These are phyloP conservation scores for Pleurotus tuoliensis DNA, from an alignment of 768 basidiomycete genomes.

Conservation along the genomic window DNA sequence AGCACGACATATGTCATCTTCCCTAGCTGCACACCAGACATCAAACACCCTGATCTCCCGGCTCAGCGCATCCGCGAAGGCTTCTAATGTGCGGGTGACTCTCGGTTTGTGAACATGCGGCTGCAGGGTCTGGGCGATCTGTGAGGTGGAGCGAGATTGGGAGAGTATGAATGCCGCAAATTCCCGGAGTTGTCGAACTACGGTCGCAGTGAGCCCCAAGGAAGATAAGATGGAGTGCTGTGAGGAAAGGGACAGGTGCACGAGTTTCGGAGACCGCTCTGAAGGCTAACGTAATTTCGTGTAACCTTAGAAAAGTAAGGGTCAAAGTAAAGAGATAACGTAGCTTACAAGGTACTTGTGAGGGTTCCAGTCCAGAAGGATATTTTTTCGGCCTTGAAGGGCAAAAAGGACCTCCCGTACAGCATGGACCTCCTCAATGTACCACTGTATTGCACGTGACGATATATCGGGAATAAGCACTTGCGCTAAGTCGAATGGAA, in stretches of 20 bases:
- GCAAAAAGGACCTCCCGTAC: slow-evolving; percentile 75
- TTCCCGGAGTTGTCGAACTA: slow-evolving; percentile 55
- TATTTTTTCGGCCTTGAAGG: slow-evolving; percentile 67
- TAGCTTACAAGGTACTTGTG: slow-evolving; percentile 27
- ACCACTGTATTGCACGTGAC: slow-evolving; percentile 39
- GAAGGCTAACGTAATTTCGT: slow-evolving; percentile 34
- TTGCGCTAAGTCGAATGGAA: neutral
- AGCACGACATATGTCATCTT: slow-evolving; percentile 65
- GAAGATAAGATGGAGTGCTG: slow-evolving; percentile 61
- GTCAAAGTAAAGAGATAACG: neutral
- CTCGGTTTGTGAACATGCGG: slow-evolving; percentile 15
- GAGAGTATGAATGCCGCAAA: slow-evolving; percentile 52
- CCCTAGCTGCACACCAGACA: slow-evolving; percentile 65
- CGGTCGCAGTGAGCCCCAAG: slow-evolving; percentile 58
- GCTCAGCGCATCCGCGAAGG: slow-evolving; percentile 75
- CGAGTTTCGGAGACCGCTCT: slow-evolving; percentile 50
- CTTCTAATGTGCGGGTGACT: slow-evolving; percentile 66
- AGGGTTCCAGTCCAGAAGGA: slow-evolving; percentile 42
- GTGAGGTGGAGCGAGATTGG: slow-evolving; percentile 18
- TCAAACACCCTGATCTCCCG: slow-evolving; percentile 55
- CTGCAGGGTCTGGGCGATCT: slow-evolving; percentile 9
- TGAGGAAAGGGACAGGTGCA: slow-evolving; percentile 64
- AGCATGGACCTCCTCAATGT: slow-evolving; percentile 71
- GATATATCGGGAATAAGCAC: neutral
- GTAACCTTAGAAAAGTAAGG: neutral